Percentiles rank a stretch among this genome's conserved stretches.
Conservation (phyloP, 371 early-diverging fungal species). For the Paramicrosporidium saccamoebae region DNA sequence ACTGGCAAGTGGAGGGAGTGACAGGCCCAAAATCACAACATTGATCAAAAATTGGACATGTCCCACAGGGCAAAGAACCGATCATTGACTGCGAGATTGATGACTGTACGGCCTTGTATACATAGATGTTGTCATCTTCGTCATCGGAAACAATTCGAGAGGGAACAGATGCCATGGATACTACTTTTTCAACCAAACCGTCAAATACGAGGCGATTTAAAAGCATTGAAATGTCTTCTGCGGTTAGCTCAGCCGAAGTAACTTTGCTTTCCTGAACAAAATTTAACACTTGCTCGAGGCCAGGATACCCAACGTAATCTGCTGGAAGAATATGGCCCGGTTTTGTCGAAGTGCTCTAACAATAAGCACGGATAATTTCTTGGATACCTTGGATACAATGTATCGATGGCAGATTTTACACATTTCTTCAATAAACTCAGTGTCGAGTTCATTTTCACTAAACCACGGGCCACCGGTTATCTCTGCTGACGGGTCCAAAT, state of each 20-base stretch:
- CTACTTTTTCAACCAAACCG: conserved; percentile 32
- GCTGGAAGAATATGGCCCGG: conserved; percentile 14
- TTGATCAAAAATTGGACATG: conserved; percentile 29
- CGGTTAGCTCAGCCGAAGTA: conserved; percentile 26
- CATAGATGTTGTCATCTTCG: conserved; percentile 15
- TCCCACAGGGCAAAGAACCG: conserved; percentile 51
- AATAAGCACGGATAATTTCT: not conserved
- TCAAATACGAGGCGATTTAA: conserved; percentile 64
- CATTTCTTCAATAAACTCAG: conserved; percentile 60
- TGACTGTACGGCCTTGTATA: conserved; percentile 29
- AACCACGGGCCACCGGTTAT: conserved; percentile 93
- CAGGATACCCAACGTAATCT: conserved; percentile 23
- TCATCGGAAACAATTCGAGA: conserved; percentile 13
- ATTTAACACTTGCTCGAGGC: conserved; percentile 21
- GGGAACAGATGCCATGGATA: conserved; percentile 13
- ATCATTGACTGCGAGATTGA: conserved; percentile 12
- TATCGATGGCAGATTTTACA: conserved; percentile 31
- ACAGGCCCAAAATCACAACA: conserved; percentile 33
- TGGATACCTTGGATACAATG: conserved; percentile 7
- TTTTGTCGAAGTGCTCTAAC: conserved; percentile 1
- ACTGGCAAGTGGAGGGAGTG: conserved; percentile 31
- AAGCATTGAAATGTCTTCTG: conserved; percentile 35
- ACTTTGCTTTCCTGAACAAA: conserved; percentile 31
- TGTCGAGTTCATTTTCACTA: conserved; percentile 80
- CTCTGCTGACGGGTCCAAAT: conserved; percentile 56